Evolutionary conservation across 2,329 filamentous ascomycete genomes (phyloP).

Genomic region (Coniella vitis): DNA sequence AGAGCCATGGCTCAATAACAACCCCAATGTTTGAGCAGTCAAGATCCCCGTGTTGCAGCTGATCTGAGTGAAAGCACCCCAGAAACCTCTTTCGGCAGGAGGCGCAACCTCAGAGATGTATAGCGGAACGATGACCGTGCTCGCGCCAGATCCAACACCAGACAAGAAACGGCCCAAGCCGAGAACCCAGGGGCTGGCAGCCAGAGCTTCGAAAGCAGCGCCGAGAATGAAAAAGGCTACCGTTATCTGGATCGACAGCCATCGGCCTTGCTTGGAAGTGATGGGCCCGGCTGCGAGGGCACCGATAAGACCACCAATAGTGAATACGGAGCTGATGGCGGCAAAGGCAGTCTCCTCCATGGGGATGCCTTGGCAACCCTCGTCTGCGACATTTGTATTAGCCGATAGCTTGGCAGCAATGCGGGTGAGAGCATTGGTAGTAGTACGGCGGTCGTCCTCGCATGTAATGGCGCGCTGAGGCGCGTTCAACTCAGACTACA

Average conservation of each 20-base stretch:
- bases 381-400: constrained; percentile 32
- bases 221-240: constrained; percentile 71
- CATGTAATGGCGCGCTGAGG: constrained; percentile 92
- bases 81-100: constrained; percentile 66
- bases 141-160: constrained; percentile 78
- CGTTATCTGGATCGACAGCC: constrained; percentile 69
- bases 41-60: constrained; percentile 91
- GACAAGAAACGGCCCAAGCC: constrained; percentile 70
- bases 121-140: constrained; percentile 87
- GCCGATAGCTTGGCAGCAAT: constrained; percentile 22
- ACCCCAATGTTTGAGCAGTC: constrained; percentile 74
- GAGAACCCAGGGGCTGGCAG: constrained; percentile 60
- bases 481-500: constrained; percentile 85
- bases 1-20: constrained; percentile 72
- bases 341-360: constrained; percentile 82
- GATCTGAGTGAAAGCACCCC: constrained; percentile 80
- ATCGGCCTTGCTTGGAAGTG: constrained; percentile 70
- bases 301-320: constrained; percentile 77
- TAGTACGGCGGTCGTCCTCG: constrained; percentile 38
- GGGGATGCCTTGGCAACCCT: constrained; percentile 67
- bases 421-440: constrained; percentile 37
- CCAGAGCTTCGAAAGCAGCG: constrained; percentile 66
- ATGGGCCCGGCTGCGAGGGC: constrained; percentile 74
- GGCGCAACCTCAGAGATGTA: constrained; percentile 93
- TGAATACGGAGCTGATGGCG: constrained; percentile 84